Evolutionary conservation across 106 monocot genomes (phyloP), one percentile per base, ranked within the genome.

Genomic region (Narthecium ossifragum): DNA sequence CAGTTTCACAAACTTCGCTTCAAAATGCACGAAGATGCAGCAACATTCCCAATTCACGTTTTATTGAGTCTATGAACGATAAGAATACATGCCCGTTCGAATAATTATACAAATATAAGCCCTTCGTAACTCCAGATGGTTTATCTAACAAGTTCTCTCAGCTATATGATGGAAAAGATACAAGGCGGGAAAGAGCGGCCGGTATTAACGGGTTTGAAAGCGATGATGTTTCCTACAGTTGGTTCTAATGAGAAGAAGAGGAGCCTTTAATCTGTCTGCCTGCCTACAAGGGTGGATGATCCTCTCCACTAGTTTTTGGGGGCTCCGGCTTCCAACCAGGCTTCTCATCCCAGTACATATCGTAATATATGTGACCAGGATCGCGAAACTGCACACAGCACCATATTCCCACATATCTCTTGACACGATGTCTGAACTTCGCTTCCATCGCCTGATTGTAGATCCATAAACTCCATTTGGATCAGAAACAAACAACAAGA

Each of bases 341-440:
- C 41, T 94, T 94, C 70, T 94, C 89, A 66, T 89, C 93, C 93
- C 89, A 94, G 55, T 75, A 86, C 72, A 94, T 89, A 46, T 94
- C 89, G 52, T 94, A 89, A 61, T 80, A 94, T 77, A 89, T 86
- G 68, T 94, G 93, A 4, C 93, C 93, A 24, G 73, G 73, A 7
- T 74, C 62, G 31, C 64, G 79, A 20, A 55, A 26, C 67, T 69
- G 34, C 62, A 89, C 62, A 33, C 90, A 96, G 38, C 94, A 96
- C 94, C 94, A 96, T 71, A 96, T 72, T 31, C 94, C 90, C 12
- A 78, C 83, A 60, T 86, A 86, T 71, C 75, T 72, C 69, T 90
- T 83, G 47, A 96, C 73, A 12, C 94, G 79, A 51, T 83, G 86
- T 55, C 86, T 73, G 55, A 96, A 96, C 47, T 73, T 96, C 26